Conservation (phyloP, 2,329 filamentous ascomycete species). For the Pyricularia grisea region DNA sequence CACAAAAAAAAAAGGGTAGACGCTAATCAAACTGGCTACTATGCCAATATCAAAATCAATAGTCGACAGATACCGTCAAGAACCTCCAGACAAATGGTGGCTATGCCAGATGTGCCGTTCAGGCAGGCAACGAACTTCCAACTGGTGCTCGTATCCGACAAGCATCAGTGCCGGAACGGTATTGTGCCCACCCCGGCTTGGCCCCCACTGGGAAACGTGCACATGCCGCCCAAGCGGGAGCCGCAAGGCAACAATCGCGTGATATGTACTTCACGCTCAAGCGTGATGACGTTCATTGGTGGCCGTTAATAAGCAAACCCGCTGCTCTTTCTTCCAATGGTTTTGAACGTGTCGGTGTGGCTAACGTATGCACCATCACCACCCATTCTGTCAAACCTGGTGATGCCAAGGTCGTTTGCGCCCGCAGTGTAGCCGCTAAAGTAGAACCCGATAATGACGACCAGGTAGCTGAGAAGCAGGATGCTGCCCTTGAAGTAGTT, state of each 20-base stretch:
- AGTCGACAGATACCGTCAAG: neutral
- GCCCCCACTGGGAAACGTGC: neutral
- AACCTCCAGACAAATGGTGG: neutral
- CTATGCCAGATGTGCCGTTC: neutral
- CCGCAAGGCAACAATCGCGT: neutral
- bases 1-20: neutral
- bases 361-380: slow-evolving; percentile 37
- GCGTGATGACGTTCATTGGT: neutral
- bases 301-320: slow-evolving; percentile 23
- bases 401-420: slow-evolving; percentile 32
- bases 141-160: neutral
- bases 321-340: slow-evolving; percentile 35
- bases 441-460: slow-evolving; percentile 87
- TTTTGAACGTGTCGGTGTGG: slow-evolving; percentile 32
- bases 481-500: slow-evolving; percentile 99
- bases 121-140: neutral
- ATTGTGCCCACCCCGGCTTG: neutral
- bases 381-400: slow-evolving; percentile 45
- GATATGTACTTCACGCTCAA: neutral
- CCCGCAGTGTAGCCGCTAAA: slow-evolving; percentile 54
- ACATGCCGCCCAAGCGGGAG: neutral
- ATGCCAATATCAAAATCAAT: neutral
- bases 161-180: neutral
- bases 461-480: slow-evolving; percentile 82
- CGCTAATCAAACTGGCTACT: neutral